phyloP scores from a whole-genome alignment of 805 yeast genomes.

The Wickerhamomyces canadensis region DNA sequence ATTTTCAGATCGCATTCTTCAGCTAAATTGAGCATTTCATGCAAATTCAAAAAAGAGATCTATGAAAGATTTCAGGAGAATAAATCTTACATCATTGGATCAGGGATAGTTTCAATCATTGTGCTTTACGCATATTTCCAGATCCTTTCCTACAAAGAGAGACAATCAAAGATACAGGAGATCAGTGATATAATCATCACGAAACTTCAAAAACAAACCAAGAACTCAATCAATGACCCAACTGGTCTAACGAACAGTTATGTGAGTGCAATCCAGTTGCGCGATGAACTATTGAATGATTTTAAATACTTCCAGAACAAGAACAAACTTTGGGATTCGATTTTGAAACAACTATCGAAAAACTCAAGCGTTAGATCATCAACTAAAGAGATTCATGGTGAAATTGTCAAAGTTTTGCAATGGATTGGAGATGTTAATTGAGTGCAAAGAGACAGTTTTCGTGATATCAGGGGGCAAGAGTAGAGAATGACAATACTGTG shows the following conservation, averaged over 20 bases:
- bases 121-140: slow-evolving; percentile 27
- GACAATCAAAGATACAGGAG: slow-evolving; percentile 37
- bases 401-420: slow-evolving; percentile 82
- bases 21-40: slow-evolving; percentile 51
- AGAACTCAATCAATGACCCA: slow-evolving; percentile 26
- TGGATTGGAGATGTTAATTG: slow-evolving; percentile 57
- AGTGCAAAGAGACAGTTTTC: no score
- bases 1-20: slow-evolving; percentile 71
- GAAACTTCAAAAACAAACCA: slow-evolving; percentile 44
- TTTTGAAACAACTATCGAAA: slow-evolving; percentile 50
- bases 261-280: slow-evolving; percentile 64
- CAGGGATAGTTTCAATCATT: slow-evolving; percentile 10
- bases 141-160: slow-evolving; percentile 31
- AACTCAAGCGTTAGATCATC: slow-evolving; percentile 61
- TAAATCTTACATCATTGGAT: slow-evolving; percentile 14
- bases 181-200: slow-evolving; percentile 42
- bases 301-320: slow-evolving; percentile 25
- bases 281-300: slow-evolving; percentile 52
- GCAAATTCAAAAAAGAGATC: slow-evolving; percentile 50
- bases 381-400: slow-evolving; percentile 75
- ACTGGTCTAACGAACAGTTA: slow-evolving; percentile 36
- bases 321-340: slow-evolving; percentile 51
- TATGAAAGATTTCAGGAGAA: slow-evolving; percentile 31
- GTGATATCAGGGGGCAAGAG: no score
- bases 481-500: no score